Evolutionary conservation across 1,284 basidiomycete genomes (phyloP), one percentile per base, ranked within the genome.

Genomic region (Microbotryum intermedium): DNA sequence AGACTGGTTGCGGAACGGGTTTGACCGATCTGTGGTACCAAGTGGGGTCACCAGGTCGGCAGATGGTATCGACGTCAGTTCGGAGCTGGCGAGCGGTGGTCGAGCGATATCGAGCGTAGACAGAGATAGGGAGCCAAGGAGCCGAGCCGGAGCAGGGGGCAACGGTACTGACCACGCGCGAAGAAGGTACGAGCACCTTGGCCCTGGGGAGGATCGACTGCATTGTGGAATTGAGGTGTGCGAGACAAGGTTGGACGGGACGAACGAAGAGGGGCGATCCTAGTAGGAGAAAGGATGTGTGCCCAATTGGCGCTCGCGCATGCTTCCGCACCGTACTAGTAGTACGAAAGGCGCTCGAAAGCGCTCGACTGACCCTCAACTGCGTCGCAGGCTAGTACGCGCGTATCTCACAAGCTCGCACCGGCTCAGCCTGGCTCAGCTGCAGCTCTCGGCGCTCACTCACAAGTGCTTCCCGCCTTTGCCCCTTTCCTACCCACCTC

Each of bases 1-100:
- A 67, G 61, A 44, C 63, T 67, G 39, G 65, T 69, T 3, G 67
- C 67, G 23, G 49, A 48, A 28, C 62, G 55, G 13, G 61, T 42
- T 55, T 61, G 61, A 53, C 60, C 58, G 29, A 54, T 54, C 61
- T 66, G 51, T 8, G 9, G 13, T 23, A 20, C 25, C 23, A 39
- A 18, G n/a, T 30, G 25, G 18, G 18, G 6, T 20, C 30, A 7
- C 50, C 16, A n/a, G 4, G 50, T 39, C 13, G 16, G 34, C 16
- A 26, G 28, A 47, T 13, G 8, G 53, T n/a, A 21, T 20, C 16
- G 20, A 28, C 39, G 21, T 34, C 51, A 9, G 51, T 21, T n/a
- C 20, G 25, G 43, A 54, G n/a, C 25, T 8, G 46, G 44, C 44
- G 10, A 11, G 44, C 8, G 43, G 29, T 42, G 45, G n/a, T n/a